Evolutionary conservation across 1,284 basidiomycete species (phyloP).

Genomic region (Boletus albobrunnescens): DNA sequence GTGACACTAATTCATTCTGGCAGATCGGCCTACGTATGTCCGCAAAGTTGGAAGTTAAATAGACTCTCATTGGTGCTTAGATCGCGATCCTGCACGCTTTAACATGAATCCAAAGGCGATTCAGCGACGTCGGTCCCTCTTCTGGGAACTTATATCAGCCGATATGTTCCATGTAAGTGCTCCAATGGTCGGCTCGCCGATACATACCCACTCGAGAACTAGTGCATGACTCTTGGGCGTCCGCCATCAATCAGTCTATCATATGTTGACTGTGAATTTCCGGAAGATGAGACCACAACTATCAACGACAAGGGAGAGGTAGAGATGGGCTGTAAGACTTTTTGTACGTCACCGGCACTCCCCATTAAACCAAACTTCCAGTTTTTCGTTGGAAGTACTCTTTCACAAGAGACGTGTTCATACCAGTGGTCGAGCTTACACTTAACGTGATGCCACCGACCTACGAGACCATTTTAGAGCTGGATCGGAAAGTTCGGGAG

Average conservation of each 20-base stretch:
- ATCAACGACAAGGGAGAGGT: slow-evolving; percentile 47
- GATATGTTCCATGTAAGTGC: slow-evolving; percentile 47
- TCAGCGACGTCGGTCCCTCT: slow-evolving; percentile 51
- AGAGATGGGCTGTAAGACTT: slow-evolving; percentile 44
- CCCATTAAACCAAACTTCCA: slow-evolving; percentile 16
- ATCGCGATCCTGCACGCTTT: slow-evolving; percentile 59
- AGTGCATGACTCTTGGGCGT: slow-evolving; percentile 52
- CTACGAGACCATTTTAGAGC: slow-evolving; percentile 52
- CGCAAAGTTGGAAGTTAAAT: background rate
- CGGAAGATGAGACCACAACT: slow-evolving; percentile 45
- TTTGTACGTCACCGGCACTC: background rate
- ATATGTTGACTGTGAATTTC: slow-evolving; percentile 57
- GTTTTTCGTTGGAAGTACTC: slow-evolving; percentile 34
- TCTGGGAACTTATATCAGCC: slow-evolving; percentile 54
- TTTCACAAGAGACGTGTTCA: slow-evolving; percentile 45
- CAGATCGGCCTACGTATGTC: slow-evolving; percentile 56
- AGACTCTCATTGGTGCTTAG: slow-evolving; percentile 32
- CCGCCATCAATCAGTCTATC: slow-evolving; percentile 54
- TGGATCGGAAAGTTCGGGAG: slow-evolving; percentile 56
- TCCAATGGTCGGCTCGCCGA: background rate
- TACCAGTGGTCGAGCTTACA: slow-evolving; percentile 47
- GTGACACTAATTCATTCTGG: slow-evolving; percentile 11
- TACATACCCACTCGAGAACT: slow-evolving; percentile 6
- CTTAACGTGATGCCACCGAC: slow-evolving; percentile 48
- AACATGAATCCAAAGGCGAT: slow-evolving; percentile 51